Evolutionary conservation across 345 rosid genomes (phyloP), one percentile per base, ranked within the genome.

Genomic region (Mercurialis annua): DNA sequence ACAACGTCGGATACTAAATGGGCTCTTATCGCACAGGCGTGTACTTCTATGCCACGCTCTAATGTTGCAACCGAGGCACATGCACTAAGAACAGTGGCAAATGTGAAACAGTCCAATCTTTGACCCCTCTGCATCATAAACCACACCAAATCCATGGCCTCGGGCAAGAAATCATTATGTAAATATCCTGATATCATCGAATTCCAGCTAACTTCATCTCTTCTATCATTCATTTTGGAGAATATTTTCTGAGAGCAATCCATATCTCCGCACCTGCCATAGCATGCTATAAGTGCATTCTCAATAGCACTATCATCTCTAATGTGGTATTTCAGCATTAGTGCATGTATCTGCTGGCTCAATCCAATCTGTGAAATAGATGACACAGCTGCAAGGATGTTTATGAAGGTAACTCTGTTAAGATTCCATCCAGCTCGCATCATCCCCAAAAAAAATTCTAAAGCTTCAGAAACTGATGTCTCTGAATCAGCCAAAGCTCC

Each of bases 61-160:
- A 92, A 75, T 10, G 98, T 92, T 36, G 98, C 93, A 58, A 87
- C 89, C 0, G 97, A 88, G 59, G 98, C 96, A 83, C 90, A 90
- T 62, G 97, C 98, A 67, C 98, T 92, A 46, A 92, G 93, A 80
- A 92, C 88, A 2, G 98, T 90, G 57, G 98, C 97, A 77, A 88
- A 84, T 77, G 90, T 85, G 86, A 85, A 90, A 62, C 67, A 67
- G 75, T 88, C 98, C 81, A 92, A 71, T 59, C 73, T 81, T 70
- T 84, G 89, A 64, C 97, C 96, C 46, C 71, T 82, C 67, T 81
- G 96, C 85, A 90, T 73, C 92, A 90, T 81, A 69, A 71, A 77
- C 88, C 86, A 90, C 38, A 86, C 90, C 81, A 90, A 74, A 77
- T 85, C 85, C 85, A 90, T 85, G 66, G 96, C 98, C 75, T 92